Evolutionary conservation across 805 yeast species (phyloP).

Genomic region (Candida odintsovae): DNA sequence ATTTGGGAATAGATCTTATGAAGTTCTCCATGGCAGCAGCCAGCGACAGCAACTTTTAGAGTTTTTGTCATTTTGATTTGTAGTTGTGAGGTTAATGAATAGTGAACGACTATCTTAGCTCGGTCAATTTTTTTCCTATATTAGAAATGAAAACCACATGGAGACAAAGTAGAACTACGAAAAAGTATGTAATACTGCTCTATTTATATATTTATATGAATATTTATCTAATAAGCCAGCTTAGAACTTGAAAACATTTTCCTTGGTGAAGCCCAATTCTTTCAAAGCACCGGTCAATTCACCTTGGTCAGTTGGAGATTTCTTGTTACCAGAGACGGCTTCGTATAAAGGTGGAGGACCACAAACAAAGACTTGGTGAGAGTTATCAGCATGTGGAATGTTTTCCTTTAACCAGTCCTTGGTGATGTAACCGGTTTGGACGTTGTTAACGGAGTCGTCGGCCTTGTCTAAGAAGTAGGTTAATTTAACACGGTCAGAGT

Average conservation of each 20-base stretch:
- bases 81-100: too few relatives aligned
- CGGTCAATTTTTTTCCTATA: too few relatives aligned
- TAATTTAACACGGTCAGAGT: conserved; percentile 75
- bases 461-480: conserved; percentile 75
- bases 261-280: conserved; percentile 84
- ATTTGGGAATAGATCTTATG: conserved; percentile 46
- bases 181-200: too few relatives aligned
- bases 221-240: background rate
- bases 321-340: conserved; percentile 81
- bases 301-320: conserved; percentile 89
- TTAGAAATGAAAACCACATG: too few relatives aligned
- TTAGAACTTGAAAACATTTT: conserved; percentile 84
- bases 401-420: conserved; percentile 61
- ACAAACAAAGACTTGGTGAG: conserved; percentile 78
- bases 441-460: conserved; percentile 38
- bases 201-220: background rate
- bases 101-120: too few relatives aligned
- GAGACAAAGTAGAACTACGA: background rate
- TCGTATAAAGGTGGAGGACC: conserved; percentile 94
- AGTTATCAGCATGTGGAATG: conserved; percentile 62
- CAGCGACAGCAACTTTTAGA: conserved; percentile 63
- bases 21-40: conserved; percentile 86
- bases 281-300: conserved; percentile 82
- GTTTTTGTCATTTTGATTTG: background rate
- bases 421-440: conserved; percentile 69